These are phyloP conservation scores for Penicillium sp. DNA, from an alignment of 2,329 filamentous ascomycete species.

Conservation along the genomic window DNA sequence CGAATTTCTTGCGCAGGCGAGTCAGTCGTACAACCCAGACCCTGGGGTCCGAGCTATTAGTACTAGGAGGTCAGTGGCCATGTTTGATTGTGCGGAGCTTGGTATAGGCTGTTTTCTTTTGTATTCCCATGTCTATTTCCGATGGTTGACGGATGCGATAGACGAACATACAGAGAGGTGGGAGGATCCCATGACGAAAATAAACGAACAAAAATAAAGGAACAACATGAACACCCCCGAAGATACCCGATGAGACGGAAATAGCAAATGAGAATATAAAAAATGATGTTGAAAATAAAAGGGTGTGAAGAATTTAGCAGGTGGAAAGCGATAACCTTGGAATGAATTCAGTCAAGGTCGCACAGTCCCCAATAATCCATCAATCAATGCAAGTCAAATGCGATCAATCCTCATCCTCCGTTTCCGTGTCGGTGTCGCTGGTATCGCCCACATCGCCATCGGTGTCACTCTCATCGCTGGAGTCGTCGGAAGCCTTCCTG, in stretches of 20 bases:
- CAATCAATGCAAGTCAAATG: slow-evolving; percentile 22
- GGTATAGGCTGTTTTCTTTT: slow-evolving; percentile 5
- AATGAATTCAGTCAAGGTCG: slow-evolving; percentile 16
- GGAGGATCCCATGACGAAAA: slow-evolving; percentile 1
- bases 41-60: neutral
- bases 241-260: slow-evolving; percentile 21
- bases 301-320: neutral
- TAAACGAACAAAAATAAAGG: neutral
- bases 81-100: neutral
- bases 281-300: neutral
- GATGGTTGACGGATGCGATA: slow-evolving; percentile 9
- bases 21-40: slow-evolving; percentile 7
- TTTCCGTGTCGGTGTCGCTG: slow-evolving; percentile 70
- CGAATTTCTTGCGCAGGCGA: neutral
- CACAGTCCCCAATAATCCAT: slow-evolving; percentile 26
- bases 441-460: slow-evolving; percentile 65
- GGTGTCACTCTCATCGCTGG: slow-evolving; percentile 69
- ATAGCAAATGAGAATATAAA: slow-evolving; percentile 5
- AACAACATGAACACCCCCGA: slow-evolving; percentile 12
- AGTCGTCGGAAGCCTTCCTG: slow-evolving; percentile 58
- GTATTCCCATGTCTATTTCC: slow-evolving; percentile 22
- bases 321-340: slow-evolving; percentile 4
- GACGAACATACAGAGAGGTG: slow-evolving; percentile 2
- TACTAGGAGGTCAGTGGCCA: slow-evolving; percentile 1
- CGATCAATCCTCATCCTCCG: slow-evolving; percentile 71